Base-by-base conservation (phyloP, 225 moss, liverwort and hornwort genomes). In the Straminergon stramineum region DNA sequence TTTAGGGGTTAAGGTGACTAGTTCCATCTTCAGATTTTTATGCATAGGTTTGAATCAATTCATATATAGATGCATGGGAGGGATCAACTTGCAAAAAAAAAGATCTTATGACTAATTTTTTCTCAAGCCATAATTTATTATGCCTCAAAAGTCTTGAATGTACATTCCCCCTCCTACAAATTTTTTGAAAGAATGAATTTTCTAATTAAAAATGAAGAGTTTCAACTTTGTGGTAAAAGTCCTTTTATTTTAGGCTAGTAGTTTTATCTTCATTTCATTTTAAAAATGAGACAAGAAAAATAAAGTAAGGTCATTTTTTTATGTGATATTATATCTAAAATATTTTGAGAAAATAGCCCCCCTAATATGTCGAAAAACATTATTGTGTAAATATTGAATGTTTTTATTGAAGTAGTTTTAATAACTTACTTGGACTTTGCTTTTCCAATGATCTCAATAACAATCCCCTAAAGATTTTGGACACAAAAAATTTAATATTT, bases 381-480 rank as follows among this genome's bases (percentile, higher is more conserved):
- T 31, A 31, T 11, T 75, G 17, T 18, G 2, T 30, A 75, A 43
- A 75, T 30, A 75, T 18, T 17, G 6, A 75, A 74, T 17, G 1
- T 10, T 74, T 43, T 45, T 30, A 48, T 48, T 18, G 11, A 75
- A 30, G 30, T 48, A 48, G 2, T 75, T 75, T 2, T 2, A 75
- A 45, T 45, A 74, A 45, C 4, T 45, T 48, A 30, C 17, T 48
- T 30, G 6, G 17, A 4, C 48, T 45, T 48, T 0, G 0, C 8
- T 28, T 45, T 45, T 45, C 3, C 0, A 0, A 0, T 0, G 0
- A 30, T 18, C 2, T 10, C 17, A 6, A 17, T 17, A 3, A 11
- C 11, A 11, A 18, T 74, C 31, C 3, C 5, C 1, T 18, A 4
- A 2, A 75, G 7, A 18, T 30, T 75, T 48, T 75, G 2, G 48